Evolutionary conservation across 176 grass and related monocot species (phyloP).

Genomic region (Oryza nivara): DNA sequence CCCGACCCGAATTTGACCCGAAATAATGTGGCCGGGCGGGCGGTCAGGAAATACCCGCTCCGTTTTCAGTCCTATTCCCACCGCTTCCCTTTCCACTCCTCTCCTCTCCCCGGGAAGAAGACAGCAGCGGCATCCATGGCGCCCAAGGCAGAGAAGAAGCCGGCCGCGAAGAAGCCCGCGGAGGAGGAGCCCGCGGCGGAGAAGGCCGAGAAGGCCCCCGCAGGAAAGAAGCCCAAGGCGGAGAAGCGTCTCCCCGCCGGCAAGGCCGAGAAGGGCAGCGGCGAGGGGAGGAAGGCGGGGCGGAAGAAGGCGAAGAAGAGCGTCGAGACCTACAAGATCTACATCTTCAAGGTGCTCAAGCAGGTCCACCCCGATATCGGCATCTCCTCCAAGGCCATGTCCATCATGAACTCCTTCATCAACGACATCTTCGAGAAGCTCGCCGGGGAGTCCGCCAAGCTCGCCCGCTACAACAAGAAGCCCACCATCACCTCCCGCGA

Average conservation of each 20-base stretch:
- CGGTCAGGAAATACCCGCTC: too few relatives aligned
- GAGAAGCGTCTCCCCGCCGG: constrained; percentile 30
- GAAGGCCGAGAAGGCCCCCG: constrained; percentile 18
- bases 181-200: neutral
- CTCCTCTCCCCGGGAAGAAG: too few relatives aligned
- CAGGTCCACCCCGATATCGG: constrained; percentile 79
- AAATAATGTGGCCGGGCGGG: too few relatives aligned
- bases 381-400: constrained; percentile 57
- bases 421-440: too few relatives aligned
- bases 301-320: constrained; percentile 45
- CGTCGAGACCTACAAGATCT: constrained; percentile 82
- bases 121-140: neutral
- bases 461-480: constrained; percentile 82
- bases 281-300: constrained; percentile 36
- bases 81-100: too few relatives aligned
- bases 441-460: neutral
- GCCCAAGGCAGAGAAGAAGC: neutral
- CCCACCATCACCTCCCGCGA: constrained; percentile 78
- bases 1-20: too few relatives aligned
- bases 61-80: too few relatives aligned
- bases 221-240: constrained; percentile 44
- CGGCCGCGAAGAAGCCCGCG: neutral
- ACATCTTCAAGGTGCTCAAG: constrained; percentile 85
- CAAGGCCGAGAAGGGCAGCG: constrained; percentile 38
- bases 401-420: constrained; percentile 63